These are phyloP conservation scores for Ceratocystis cacaofunesta DNA, from an alignment of 2,329 filamentous ascomycete species.

Conservation along the genomic window DNA sequence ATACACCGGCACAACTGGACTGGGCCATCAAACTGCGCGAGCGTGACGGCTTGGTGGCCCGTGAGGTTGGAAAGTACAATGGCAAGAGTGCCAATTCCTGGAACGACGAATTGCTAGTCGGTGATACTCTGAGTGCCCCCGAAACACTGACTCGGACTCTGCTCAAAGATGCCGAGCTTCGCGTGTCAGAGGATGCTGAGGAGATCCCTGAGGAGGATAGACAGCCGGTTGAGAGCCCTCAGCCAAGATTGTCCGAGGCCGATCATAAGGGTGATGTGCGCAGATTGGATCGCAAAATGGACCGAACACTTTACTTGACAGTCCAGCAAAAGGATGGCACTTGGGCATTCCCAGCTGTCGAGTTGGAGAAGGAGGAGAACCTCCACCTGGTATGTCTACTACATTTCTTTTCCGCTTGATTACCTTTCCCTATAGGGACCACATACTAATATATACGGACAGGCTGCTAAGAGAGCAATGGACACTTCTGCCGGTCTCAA, in stretches of 20 bases:
- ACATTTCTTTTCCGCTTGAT: background rate
- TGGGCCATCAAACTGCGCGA: constrained; percentile 77
- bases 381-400: constrained; percentile 58
- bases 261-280: constrained; percentile 59
- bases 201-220: constrained; percentile 42
- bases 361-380: constrained; percentile 55
- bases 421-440: background rate
- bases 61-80: constrained; percentile 75
- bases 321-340: constrained; percentile 55
- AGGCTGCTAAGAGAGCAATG: constrained; percentile 74
- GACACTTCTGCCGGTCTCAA: constrained; percentile 67
- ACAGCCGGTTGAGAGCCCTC: constrained; percentile 54
- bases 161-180: constrained; percentile 57
- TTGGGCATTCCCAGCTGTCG: constrained; percentile 73
- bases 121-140: constrained; percentile 50
- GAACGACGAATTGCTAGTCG: constrained; percentile 81
- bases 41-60: constrained; percentile 56
- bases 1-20: constrained; percentile 69
- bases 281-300: constrained; percentile 65
- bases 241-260: constrained; percentile 58
- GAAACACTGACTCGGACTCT: constrained; percentile 52
- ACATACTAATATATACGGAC: constrained; percentile 18
- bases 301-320: constrained; percentile 74
- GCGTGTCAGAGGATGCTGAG: constrained; percentile 46
- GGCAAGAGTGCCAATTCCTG: constrained; percentile 56